Evolutionary conservation across 1,139 yeast genomes (phyloP).

Genomic region (Meyerozyma guilliermondii): DNA sequence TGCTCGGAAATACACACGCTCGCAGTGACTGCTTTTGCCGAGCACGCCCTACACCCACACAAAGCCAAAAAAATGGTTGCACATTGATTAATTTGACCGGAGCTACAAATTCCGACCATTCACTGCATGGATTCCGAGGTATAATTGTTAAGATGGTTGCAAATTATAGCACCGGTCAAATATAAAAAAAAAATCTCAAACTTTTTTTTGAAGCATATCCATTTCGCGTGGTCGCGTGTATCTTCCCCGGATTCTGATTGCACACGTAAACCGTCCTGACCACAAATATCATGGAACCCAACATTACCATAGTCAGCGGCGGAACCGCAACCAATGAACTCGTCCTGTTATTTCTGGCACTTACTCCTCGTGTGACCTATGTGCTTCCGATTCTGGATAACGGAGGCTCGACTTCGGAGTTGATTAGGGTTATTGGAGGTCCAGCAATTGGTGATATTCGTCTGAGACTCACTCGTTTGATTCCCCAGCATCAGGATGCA

Average conservation of each 20-base stretch:
- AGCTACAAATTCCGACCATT: background rate
- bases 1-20: constrained; percentile 32
- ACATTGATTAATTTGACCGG: too few relatives aligned
- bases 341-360: constrained; percentile 40
- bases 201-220: too few relatives aligned
- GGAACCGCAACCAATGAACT: constrained; percentile 74
- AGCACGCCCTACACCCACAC: constrained; percentile 7
- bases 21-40: constrained; percentile 35
- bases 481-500: constrained; percentile 43
- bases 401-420: constrained; percentile 93
- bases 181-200: too few relatives aligned
- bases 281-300: background rate
- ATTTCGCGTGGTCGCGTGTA: too few relatives aligned
- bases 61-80: background rate
- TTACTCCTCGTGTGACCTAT: constrained; percentile 48
- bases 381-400: constrained; percentile 85
- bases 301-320: constrained; percentile 55
- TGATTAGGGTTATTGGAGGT: constrained; percentile 85
- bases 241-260: background rate
- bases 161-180: too few relatives aligned
- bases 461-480: constrained; percentile 71
- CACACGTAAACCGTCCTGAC: background rate
- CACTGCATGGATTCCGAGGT: background rate
- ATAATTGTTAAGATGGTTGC: background rate
- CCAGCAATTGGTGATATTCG: constrained; percentile 94